Evolutionary conservation across 257 asterid species (phyloP).

Genomic region (Nicotiana knightiana): DNA sequence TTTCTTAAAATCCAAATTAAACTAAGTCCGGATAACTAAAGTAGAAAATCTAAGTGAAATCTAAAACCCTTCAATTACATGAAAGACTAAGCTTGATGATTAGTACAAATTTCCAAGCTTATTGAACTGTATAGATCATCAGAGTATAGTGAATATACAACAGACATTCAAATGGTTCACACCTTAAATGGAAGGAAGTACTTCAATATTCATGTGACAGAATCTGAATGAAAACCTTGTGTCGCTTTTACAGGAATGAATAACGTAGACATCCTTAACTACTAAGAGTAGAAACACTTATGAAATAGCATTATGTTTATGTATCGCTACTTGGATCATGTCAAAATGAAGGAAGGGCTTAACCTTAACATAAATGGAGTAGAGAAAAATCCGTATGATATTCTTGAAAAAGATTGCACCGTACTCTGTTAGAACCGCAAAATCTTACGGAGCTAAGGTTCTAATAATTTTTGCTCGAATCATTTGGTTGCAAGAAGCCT

Average conservation of each 20-base stretch:
- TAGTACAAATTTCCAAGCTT: neutral
- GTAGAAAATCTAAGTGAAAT: neutral
- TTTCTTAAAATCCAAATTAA: neutral
- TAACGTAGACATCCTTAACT: too few species aligned
- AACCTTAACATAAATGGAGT: too few species aligned
- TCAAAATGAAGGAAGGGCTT: too few species aligned
- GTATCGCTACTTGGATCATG: too few species aligned
- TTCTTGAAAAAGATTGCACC: too few species aligned
- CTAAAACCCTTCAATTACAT: neutral
- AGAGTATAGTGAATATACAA: neutral
- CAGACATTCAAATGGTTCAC: neutral
- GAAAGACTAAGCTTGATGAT: neutral
- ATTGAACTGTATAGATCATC: neutral
- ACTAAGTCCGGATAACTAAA: neutral
- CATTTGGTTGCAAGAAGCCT: too few species aligned
- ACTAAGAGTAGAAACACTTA: too few species aligned
- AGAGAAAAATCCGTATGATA: too few species aligned
- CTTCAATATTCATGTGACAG: neutral
- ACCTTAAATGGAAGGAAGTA: neutral
- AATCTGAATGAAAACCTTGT: conserved; percentile 6
- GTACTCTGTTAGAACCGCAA: too few species aligned
- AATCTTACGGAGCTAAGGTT: too few species aligned
- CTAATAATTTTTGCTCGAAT: too few species aligned
- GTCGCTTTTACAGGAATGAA: neutral
- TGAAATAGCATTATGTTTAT: too few species aligned